These are phyloP conservation scores for Exophiala sideris DNA, from an alignment of 2,329 filamentous ascomycete species.

Conservation along the genomic window DNA sequence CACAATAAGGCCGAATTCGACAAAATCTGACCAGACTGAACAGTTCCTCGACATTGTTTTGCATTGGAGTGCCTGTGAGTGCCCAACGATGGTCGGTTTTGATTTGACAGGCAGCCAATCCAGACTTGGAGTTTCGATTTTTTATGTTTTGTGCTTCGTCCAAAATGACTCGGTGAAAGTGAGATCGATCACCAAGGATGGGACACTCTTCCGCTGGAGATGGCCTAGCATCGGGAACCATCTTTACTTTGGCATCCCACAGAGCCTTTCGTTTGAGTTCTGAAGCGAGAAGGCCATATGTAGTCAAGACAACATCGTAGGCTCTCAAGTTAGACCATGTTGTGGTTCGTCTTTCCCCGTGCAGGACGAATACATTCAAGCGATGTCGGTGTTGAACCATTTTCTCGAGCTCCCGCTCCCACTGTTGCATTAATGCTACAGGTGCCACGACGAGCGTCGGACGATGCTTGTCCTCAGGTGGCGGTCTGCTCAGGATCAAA, in stretches of 20 bases:
- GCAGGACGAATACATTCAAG: constrained; percentile 66
- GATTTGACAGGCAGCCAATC: constrained; percentile 59
- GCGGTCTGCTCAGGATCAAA: constrained; percentile 67
- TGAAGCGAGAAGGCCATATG: constrained; percentile 67
- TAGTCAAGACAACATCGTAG: constrained; percentile 75
- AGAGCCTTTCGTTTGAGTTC: constrained; percentile 62
- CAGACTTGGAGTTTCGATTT: constrained; percentile 62
- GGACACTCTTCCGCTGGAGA: constrained; percentile 45
- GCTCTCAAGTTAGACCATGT: constrained; percentile 59
- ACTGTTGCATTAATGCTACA: constrained; percentile 76
- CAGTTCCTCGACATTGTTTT: constrained; percentile 77
- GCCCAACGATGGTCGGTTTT: constrained; percentile 65
- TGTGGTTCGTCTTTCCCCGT: constrained; percentile 58
- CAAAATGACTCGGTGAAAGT: constrained; percentile 68
- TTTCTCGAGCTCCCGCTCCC: constrained; percentile 72
- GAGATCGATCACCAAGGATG: constrained; percentile 58
- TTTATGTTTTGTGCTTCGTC: constrained; percentile 82
- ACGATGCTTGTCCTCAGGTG: constrained; percentile 56
- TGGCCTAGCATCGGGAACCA: constrained; percentile 40
- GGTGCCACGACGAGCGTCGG: constrained; percentile 82
- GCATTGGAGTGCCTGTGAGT: constrained; percentile 81
- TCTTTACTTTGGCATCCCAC: constrained; percentile 49
- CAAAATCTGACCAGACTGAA: constrained; percentile 76
- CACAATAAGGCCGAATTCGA: constrained; percentile 69
- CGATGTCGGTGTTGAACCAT: constrained; percentile 61